These are phyloP conservation scores for Aureobasidium mangrovei DNA, from an alignment of 2,329 filamentous ascomycete species.

Conservation along the genomic window DNA sequence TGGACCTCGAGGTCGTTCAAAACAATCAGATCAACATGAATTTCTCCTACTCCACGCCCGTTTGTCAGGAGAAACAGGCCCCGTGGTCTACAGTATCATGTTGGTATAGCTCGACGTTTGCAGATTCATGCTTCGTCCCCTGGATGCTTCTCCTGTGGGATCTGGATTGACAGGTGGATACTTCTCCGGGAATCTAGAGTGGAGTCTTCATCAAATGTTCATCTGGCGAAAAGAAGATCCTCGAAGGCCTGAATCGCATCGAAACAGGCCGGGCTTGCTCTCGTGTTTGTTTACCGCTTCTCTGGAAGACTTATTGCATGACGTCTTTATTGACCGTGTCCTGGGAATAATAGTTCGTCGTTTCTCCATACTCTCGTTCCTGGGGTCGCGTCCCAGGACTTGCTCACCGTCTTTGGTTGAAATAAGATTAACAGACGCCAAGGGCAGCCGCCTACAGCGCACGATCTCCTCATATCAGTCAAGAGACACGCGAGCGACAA, in stretches of 20 bases:
- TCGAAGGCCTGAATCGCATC: conserved; percentile 6
- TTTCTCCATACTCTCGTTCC: conserved; percentile 4
- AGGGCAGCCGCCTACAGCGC: conserved; percentile 5
- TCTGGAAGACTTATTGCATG: not conserved
- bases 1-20: not conserved
- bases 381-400: conserved; percentile 1
- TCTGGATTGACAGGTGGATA: conserved; percentile 9
- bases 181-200: not conserved
- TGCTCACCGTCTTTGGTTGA: conserved; percentile 11
- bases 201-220: conserved; percentile 4
- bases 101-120: conserved; percentile 7
- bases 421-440: conserved; percentile 3
- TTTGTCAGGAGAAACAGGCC: conserved; percentile 1
- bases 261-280: not conserved
- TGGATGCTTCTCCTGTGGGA: conserved; percentile 5
- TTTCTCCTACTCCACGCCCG: not conserved
- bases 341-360: not conserved
- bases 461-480: conserved; percentile 8
- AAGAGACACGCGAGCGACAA: conserved; percentile 5
- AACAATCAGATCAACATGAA: conserved; percentile 9
- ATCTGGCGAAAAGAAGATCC: conserved; percentile 4
- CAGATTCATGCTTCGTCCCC: not conserved
- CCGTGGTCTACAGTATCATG: not conserved
- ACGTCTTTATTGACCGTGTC: conserved; percentile 5
- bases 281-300: conserved; percentile 7